Conservation (phyloP, 1,139 yeast species). For the Candida pseudoviswanathii region DNA sequence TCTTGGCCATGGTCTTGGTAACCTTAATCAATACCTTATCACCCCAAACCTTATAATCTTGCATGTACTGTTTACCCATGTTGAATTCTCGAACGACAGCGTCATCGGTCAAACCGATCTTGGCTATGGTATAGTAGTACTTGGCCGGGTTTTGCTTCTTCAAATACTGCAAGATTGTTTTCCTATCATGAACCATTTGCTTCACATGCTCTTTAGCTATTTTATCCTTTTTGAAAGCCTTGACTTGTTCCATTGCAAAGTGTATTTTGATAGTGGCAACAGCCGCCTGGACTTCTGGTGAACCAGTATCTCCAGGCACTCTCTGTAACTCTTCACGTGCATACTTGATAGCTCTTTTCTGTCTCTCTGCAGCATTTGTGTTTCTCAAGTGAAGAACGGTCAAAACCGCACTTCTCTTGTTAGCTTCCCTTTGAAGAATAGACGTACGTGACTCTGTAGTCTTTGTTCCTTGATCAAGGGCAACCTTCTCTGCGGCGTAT, state of each 20-base stretch:
- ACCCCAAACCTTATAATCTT: constrained; percentile 84
- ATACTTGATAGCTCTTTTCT: constrained; percentile 58
- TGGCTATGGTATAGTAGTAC: constrained; percentile 83
- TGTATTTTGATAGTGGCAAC: constrained; percentile 80
- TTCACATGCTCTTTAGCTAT: constrained; percentile 70
- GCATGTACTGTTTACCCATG: constrained; percentile 82
- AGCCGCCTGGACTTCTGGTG: constrained; percentile 96
- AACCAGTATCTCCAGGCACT: constrained; percentile 88
- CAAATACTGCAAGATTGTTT: constrained; percentile 76
- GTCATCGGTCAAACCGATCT: constrained; percentile 83
- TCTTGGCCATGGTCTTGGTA: constrained; percentile 34
- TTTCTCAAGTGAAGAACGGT: constrained; percentile 78
- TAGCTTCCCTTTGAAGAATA: constrained; percentile 48
- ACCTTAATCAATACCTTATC: constrained; percentile 49
- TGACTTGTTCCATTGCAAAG: constrained; percentile 74
- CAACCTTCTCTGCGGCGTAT: constrained; percentile 68
- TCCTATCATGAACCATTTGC: constrained; percentile 87
- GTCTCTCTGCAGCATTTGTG: constrained; percentile 59
- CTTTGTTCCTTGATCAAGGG: constrained; percentile 27
- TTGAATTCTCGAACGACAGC: constrained; percentile 79
- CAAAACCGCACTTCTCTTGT: constrained; percentile 66
- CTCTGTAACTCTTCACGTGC: constrained; percentile 83
- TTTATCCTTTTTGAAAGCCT: constrained; percentile 72
- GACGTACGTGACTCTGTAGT: constrained; percentile 47
- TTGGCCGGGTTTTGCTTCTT: constrained; percentile 77